Conservation (phyloP, 1,284 basidiomycete genomes). For the Cutaneotrichosporon mucoides region DNA sequence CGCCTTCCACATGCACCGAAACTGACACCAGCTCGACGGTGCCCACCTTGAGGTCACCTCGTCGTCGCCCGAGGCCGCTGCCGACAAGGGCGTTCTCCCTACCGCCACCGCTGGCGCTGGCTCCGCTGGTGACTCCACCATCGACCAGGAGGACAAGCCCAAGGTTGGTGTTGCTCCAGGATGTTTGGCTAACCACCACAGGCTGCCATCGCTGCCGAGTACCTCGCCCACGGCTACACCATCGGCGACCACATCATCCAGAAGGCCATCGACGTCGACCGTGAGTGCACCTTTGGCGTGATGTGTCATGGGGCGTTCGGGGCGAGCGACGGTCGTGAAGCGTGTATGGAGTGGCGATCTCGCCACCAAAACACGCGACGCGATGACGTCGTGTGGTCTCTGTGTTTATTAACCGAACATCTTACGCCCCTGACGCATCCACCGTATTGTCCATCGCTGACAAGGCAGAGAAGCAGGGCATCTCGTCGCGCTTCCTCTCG, state of each 20-base stretch:
- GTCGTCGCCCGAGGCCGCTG: conserved; percentile 33
- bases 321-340: no score
- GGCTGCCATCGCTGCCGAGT: conserved; percentile 73
- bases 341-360: no score
- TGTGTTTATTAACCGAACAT: neutral
- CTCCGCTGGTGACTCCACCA: neutral
- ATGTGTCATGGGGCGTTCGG: neutral
- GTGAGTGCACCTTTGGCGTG: conserved; percentile 51
- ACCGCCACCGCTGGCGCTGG: no score
- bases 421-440: neutral
- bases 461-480: conserved; percentile 81
- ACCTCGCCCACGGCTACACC: conserved; percentile 72
- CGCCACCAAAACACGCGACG: neutral
- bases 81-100: conserved; percentile 19
- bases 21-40: conserved; percentile 42
- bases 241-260: conserved; percentile 74
- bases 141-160: conserved; percentile 52
- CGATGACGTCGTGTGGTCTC: neutral
- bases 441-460: no score
- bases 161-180: no score
- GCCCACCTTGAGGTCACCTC: conserved; percentile 50
- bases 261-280: conserved; percentile 81
- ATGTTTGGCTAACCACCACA: conserved; percentile 22
- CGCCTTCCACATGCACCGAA: no score
- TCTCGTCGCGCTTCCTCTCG: conserved; percentile 72